Percentiles rank a stretch among this genome's conserved stretches.
Evolutionary conservation across 2,329 filamentous ascomycete genomes (phyloP).

Genomic region (Corynespora cassiicola): DNA sequence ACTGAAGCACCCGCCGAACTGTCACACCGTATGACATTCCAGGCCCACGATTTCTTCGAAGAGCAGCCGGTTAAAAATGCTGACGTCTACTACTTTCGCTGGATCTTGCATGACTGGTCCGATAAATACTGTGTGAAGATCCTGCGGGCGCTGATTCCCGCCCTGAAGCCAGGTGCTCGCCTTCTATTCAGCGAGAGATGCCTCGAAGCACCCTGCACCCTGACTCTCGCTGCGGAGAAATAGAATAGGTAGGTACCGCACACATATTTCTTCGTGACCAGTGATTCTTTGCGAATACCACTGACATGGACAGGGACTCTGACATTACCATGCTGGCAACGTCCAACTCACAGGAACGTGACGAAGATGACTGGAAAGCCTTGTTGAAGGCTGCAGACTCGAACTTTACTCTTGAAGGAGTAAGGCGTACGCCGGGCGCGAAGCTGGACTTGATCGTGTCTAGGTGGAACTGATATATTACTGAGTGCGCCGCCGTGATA

Average conservation of each 20-base stretch:
- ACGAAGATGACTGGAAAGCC: constrained; percentile 51
- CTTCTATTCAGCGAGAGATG: constrained; percentile 23
- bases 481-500: constrained; percentile 7
- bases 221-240: constrained; percentile 11
- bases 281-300: constrained; percentile 12
- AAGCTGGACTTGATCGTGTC: constrained; percentile 15
- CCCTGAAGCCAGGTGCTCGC: constrained; percentile 25
- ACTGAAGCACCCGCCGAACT: constrained; percentile 10
- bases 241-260: constrained; percentile 14
- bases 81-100: constrained; percentile 46
- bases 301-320: constrained; percentile 17
- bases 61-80: constrained; percentile 28
- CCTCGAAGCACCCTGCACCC: constrained; percentile 12
- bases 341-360: constrained; percentile 54
- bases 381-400: constrained; percentile 51
- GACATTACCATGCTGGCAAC: constrained; percentile 57
- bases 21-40: constrained; percentile 16
- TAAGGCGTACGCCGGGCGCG: constrained; percentile 14
- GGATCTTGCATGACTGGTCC: constrained; percentile 50
- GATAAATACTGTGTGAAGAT: constrained; percentile 33
- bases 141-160: constrained; percentile 19
- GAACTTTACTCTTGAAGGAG: constrained; percentile 13
- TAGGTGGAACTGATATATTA: constrained; percentile 14
- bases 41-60: constrained; percentile 25
- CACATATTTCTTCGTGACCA: constrained; percentile 14